Evolutionary conservation across 2,329 filamentous ascomycete species (phyloP), one percentile per base, ranked within the genome.

Genomic region (Xylariaceae sp.): DNA sequence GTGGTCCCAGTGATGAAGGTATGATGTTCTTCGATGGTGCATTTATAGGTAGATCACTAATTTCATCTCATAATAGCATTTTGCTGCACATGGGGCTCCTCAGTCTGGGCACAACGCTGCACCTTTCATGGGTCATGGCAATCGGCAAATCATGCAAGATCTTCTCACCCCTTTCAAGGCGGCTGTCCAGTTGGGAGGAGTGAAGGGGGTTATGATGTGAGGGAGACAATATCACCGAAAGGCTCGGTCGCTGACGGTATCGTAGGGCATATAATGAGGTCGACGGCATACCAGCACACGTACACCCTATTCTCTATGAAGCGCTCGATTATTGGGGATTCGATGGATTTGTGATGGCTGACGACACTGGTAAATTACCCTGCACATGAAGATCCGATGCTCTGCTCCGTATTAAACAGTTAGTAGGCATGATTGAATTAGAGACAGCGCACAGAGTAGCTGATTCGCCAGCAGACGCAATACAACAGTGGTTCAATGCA

Each of bases 1-100:
- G 73, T 78, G 7, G 74, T 70, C 18, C 76, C 76, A 0, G 73
- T 78, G 1, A 70, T 79, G 65, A 78, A 79, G 65, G 71, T 72
- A 64, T 45, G 54, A 14, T 6, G 32, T 14, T 12, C 6, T 20
- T 7, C 1, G n/a, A 3, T 44, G 1, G n/a, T 3, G 4, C 37
- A 12, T n/a, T 2, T 20, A 7, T 50, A 29, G 18, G 16, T 10
- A 20, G 3, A 16, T 20, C n/a, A 18, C 37, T 52, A 20, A 12
- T 45, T 52, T 40, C 41, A 44, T 37, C n/a, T 19, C 16, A 6
- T 42, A n/a, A 40, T 52, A 71, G 69, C 76, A 79, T 60, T 78
- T 79, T 59, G 76, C 76, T 0, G 76, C 75, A 0, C 75, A 78
- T 59, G 76, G 76, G 0, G 69, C 74, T 20, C 74, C 74, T 0